Evolutionary conservation across 805 yeast species (phyloP).

Genomic region (Torulaspora indica): DNA sequence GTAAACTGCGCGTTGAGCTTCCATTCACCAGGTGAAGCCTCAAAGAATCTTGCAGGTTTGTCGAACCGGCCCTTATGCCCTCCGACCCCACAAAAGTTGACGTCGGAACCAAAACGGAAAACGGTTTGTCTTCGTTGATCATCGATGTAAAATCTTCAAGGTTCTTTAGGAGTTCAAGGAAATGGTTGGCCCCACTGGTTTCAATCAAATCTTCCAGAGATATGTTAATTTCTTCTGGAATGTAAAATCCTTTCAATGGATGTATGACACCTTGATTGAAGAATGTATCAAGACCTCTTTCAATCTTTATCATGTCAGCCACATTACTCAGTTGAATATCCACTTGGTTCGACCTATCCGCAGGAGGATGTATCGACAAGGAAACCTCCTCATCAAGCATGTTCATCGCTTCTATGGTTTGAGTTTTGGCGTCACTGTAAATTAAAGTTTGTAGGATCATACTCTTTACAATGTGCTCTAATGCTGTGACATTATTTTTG

Average conservation of each 20-base stretch:
- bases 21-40: conserved; percentile 66
- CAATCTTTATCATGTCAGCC: conserved; percentile 21
- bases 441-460: conserved; percentile 57
- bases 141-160: conserved; percentile 43
- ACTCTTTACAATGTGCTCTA: conserved; percentile 52
- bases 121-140: conserved; percentile 39
- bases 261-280: conserved; percentile 85
- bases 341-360: conserved; percentile 10
- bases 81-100: conserved; percentile 49
- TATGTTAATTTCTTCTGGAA: conserved; percentile 56
- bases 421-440: conserved; percentile 55
- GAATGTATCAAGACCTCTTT: conserved; percentile 55
- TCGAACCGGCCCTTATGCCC: conserved; percentile 44
- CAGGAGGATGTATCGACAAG: conserved; percentile 13
- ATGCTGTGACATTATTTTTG: conserved; percentile 45
- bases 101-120: conserved; percentile 72
- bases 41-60: conserved; percentile 50
- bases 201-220: conserved; percentile 51
- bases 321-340: conserved; percentile 20
- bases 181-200: conserved; percentile 47
- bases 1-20: conserved; percentile 43
- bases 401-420: conserved; percentile 29
- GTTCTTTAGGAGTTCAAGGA: conserved; percentile 44
- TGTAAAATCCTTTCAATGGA: conserved; percentile 49
- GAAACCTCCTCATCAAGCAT: conserved; percentile 28